Base-by-base conservation (phyloP, 2,329 filamentous ascomycete species). In the Colletotrichum liaoningense region DNA sequence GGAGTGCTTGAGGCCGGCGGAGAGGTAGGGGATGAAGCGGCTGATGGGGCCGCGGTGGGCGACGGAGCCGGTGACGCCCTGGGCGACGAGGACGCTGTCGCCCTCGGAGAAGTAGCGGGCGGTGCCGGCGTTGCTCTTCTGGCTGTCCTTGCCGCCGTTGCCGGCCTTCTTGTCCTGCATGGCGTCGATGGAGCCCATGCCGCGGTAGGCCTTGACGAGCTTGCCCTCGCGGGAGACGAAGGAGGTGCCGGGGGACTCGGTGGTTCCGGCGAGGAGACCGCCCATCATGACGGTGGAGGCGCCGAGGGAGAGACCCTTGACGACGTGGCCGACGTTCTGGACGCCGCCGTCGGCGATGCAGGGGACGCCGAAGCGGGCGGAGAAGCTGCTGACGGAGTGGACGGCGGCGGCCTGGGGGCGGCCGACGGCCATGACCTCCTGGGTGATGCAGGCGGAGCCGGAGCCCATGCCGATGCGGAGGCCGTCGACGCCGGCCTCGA, bases 121-220 rank as follows among this genome's bases (percentile, higher is more conserved):
- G 75, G 97, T 98, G 80, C 97, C 97, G 69, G 97, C 97, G 82
- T 98, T 99, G 84, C 92, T 93, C 86, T 93, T 90, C 83, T 93
- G 92, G 84, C 88, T 91, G 81, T 95, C 91, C 83, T 91, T 93
- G 79, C 87, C 86, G 77, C 93, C 93, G 73, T 84, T 88, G 68
- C 94, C 95, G 12, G 95, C 95, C 89, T 98, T 98, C 91, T 97
- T 98, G 86, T 98, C 96, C 86, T 98, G 95, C 97, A 99, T 99
- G 77, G 97, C 97, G 80, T 98, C 97, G 82, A 99, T 99, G 85
- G 93, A 95, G 77, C 97, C 97, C 97, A 99, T 99, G 74, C 97
- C 97, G 84, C 97, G 94, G 89, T 99, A 99, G 54, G 97, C 95
- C 90, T 99, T 99, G 84, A 99, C 96, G 67, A 99, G 92, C 89